These are phyloP conservation scores for Omphalotus guepiniiformis DNA, from an alignment of 768 basidiomycete species.

Conservation along the genomic window DNA sequence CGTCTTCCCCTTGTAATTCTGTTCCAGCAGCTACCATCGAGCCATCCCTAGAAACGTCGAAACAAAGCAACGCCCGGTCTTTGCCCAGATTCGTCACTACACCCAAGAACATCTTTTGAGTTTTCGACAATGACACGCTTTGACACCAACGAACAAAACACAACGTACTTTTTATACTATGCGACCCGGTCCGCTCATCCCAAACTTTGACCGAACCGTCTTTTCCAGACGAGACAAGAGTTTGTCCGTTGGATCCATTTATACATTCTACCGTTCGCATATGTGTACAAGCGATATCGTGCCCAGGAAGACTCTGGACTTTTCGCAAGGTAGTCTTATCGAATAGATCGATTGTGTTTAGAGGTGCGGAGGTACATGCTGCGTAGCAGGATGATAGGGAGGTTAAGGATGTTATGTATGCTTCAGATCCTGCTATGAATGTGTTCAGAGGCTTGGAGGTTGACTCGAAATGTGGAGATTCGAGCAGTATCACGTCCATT, in stretches of 20 bases:
- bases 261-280: constrained; percentile 42
- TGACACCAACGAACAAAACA: constrained; percentile 2
- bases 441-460: too few species aligned
- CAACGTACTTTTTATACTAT: constrained; percentile 57
- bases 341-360: constrained; percentile 63
- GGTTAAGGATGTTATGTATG: too few species aligned
- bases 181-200: constrained; percentile 60
- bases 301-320: constrained; percentile 49
- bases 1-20: constrained; percentile 76
- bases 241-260: constrained; percentile 35
- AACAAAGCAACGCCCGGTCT: constrained; percentile 50
- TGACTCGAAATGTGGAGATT: too few species aligned
- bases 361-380: too few species aligned
- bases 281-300: constrained; percentile 52
- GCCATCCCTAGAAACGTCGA: constrained; percentile 68
- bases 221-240: constrained; percentile 61
- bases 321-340: constrained; percentile 52
- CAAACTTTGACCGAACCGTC: constrained; percentile 72
- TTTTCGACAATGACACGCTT: constrained; percentile 25
- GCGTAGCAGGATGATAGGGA: too few species aligned
- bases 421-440: too few species aligned
- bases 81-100: constrained; percentile 48
- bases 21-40: constrained; percentile 78
- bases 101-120: constrained; percentile 28
- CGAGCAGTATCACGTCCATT: too few species aligned